A percentile compares a stretch with the other conserved stretches of the same genome.
Evolutionary conservation across 2,329 filamentous ascomycete species (phyloP).

Genomic region (Ophiocordyceps polyrhachis-furcata): DNA sequence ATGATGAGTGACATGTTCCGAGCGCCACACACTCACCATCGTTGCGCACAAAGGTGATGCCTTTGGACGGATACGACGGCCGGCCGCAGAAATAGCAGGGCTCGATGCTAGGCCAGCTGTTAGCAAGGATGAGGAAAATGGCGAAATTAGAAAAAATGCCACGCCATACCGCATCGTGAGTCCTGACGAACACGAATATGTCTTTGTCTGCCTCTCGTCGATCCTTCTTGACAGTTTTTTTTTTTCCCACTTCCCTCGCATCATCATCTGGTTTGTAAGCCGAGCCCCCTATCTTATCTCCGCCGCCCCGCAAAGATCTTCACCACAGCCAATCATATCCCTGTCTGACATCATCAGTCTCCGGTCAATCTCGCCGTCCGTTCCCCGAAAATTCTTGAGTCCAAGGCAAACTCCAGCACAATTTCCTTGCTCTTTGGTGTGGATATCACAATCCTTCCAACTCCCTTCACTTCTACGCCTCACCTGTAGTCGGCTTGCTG

Average conservation of each 20-base stretch:
- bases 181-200: not conserved
- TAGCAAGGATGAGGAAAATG: not conserved
- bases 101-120: conserved; percentile 17
- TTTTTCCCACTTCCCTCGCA: not conserved
- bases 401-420: not conserved
- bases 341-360: not conserved
- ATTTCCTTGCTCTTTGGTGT: too few relatives aligned
- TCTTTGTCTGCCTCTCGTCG: not conserved
- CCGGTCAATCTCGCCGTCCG: not conserved
- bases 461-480: too few relatives aligned
- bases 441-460: too few relatives aligned
- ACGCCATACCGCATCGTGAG: conserved; percentile 3
- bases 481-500: too few relatives aligned
- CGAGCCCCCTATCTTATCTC: not conserved
- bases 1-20: not conserved
- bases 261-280: not conserved
- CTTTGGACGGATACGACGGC: conserved; percentile 35
- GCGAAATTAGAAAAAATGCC: not conserved
- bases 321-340: not conserved
- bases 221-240: not conserved
- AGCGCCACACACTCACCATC: conserved; percentile 16
- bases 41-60: conserved; percentile 32
- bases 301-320: not conserved
- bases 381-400: not conserved
- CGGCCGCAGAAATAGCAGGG: conserved; percentile 27